Evolutionary conservation across 352 stramenopile species (phyloP).

Genomic region (Phytophthora nicotianae): DNA sequence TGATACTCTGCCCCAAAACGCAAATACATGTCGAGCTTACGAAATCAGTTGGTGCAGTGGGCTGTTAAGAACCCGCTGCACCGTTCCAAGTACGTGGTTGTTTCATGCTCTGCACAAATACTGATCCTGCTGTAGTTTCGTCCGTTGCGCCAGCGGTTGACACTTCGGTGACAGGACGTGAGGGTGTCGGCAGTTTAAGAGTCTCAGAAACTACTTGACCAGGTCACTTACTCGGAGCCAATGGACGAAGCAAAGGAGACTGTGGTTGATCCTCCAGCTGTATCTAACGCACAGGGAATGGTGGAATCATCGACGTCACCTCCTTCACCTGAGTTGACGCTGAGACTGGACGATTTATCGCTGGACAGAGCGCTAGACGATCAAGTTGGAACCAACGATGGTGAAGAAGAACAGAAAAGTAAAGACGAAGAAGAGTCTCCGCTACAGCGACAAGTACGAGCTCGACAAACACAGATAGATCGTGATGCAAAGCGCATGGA

Average conservation of each 20-base stretch:
- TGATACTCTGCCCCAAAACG: conserved; percentile 13
- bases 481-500: conserved; percentile 47
- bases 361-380: conserved; percentile 12
- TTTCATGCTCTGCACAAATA: conserved; percentile 6
- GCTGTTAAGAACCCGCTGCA: conserved; percentile 4
- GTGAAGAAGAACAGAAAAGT: conserved; percentile 13
- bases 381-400: conserved; percentile 8
- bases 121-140: conserved; percentile 28
- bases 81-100: conserved; percentile 18
- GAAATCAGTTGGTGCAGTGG: conserved; percentile 14
- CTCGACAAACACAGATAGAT: conserved; percentile 20
- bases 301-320: conserved; percentile 3
- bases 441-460: conserved; percentile 2
- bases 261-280: conserved; percentile 6
- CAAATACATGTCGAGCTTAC: conserved; percentile 31
- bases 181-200: conserved; percentile 16
- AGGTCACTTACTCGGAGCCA: conserved; percentile 14
- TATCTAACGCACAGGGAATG: conserved; percentile 3
- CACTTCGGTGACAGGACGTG: conserved; percentile 5
- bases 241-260: conserved; percentile 7
- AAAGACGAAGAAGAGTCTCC: conserved; percentile 13
- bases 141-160: conserved; percentile 26
- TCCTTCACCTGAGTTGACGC: conserved; percentile 27
- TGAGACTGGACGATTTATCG: conserved; percentile 59
- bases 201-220: conserved; percentile 26